Conservation (phyloP, 2,329 filamentous ascomycete genomes). For the Plenodomus biglobosus region DNA sequence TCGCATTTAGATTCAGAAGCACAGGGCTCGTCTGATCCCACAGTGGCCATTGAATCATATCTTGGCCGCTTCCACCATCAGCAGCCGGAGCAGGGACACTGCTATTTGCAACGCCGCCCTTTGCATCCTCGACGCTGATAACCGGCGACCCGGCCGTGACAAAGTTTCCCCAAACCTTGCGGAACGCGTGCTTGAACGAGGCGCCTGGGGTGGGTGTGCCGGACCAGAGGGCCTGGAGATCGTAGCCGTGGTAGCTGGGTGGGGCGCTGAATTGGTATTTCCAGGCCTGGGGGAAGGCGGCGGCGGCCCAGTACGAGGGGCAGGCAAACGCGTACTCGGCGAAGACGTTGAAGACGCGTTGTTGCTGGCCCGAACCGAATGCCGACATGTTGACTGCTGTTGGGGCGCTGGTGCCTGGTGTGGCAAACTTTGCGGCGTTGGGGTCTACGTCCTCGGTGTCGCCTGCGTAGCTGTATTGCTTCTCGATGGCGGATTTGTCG, state of each 20-base stretch:
- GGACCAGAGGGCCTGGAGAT: conserved; percentile 37
- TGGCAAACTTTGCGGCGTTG: conserved; percentile 28
- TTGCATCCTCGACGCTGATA: conserved; percentile 32
- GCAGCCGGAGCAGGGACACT: conserved; percentile 15
- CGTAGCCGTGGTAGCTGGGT: conserved; percentile 38
- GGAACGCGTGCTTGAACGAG: conserved; percentile 36
- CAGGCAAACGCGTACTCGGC: conserved; percentile 51
- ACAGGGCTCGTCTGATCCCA: conserved; percentile 22
- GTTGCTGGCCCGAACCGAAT: conserved; percentile 37
- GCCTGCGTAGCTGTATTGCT: conserved; percentile 33
- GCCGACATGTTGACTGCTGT: conserved; percentile 35
- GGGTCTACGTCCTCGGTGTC: conserved; percentile 25
- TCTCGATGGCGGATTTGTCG: conserved; percentile 30
- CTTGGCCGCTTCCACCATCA: conserved; percentile 11
- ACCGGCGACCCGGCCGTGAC: conserved; percentile 30
- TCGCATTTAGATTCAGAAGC: conserved; percentile 35
- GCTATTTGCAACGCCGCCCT: conserved; percentile 26
- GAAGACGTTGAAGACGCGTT: conserved; percentile 48
- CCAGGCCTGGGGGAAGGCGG: conserved; percentile 38
- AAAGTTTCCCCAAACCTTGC: conserved; percentile 40
- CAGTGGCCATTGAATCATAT: conserved; percentile 31
- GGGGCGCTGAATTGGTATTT: conserved; percentile 38
- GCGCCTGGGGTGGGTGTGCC: conserved; percentile 24
- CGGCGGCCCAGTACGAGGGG: conserved; percentile 45
- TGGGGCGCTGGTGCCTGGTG: conserved; percentile 21